These are phyloP conservation scores for Rhinocladiella similis DNA, from an alignment of 2,329 filamentous ascomycete species.

Conservation along the genomic window DNA sequence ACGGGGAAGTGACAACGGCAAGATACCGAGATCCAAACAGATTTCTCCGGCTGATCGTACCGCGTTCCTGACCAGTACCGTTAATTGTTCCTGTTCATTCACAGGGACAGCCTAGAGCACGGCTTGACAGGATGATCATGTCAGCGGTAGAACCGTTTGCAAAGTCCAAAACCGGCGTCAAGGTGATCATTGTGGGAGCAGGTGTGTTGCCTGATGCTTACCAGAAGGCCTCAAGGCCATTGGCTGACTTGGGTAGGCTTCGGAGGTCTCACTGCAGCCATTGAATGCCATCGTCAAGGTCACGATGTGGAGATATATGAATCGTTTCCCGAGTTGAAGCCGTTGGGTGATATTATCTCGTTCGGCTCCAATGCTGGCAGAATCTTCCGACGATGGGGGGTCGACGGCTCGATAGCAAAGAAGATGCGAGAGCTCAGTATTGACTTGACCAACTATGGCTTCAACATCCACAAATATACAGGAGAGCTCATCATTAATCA, in stretches of 20 bases:
- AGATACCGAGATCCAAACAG: too few relatives aligned
- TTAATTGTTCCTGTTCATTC: not conserved
- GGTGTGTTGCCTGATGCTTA: constrained; percentile 16
- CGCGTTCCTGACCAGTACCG: too few relatives aligned
- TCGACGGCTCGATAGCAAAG: constrained; percentile 47
- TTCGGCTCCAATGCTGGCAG: constrained; percentile 62
- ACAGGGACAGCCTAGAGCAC: not conserved
- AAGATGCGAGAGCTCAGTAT: constrained; percentile 54
- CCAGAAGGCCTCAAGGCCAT: not conserved
- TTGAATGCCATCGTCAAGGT: constrained; percentile 31
- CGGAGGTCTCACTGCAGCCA: constrained; percentile 37
- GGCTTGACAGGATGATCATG: constrained; percentile 9
- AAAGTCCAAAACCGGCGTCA: constrained; percentile 53
- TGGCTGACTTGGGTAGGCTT: constrained; percentile 28
- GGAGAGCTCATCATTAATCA: constrained; percentile 63
- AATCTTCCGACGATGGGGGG: constrained; percentile 60
- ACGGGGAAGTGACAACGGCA: not conserved
- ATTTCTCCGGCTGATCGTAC: not conserved
- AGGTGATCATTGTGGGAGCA: constrained; percentile 53
- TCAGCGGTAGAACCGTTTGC: constrained; percentile 9
- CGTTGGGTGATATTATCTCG: constrained; percentile 63
- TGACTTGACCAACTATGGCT: constrained; percentile 55
- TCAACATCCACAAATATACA: constrained; percentile 63
- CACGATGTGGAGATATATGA: constrained; percentile 28
- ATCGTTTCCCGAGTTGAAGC: constrained; percentile 50